phyloP scores from a whole-genome alignment of 257 asterid genomes.

The Osmanthus fragrans region DNA sequence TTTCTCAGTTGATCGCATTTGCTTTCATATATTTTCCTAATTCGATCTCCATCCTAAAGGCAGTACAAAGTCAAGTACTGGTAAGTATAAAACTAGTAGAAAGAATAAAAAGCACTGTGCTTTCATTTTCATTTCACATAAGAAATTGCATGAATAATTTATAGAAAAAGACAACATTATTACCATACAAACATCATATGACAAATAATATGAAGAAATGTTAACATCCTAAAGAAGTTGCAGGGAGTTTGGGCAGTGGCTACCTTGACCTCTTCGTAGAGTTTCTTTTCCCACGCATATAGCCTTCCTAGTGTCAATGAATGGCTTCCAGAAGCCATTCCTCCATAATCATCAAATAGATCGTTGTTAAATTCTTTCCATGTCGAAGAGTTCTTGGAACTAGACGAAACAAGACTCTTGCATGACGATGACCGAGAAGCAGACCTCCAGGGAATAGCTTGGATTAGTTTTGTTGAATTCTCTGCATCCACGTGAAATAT shows the following conservation, averaged over 20 bases:
- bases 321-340: constrained; percentile 64
- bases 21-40: constrained; percentile 64
- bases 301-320: constrained; percentile 61
- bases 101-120: neutral
- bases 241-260: neutral
- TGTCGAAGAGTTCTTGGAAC: constrained; percentile 46
- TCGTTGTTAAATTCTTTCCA: constrained; percentile 50
- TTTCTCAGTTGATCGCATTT: constrained; percentile 72
- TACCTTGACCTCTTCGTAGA: constrained; percentile 88
- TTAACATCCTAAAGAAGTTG: neutral
- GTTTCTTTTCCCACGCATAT: constrained; percentile 97
- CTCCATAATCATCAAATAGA: constrained; percentile 49
- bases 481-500: constrained; percentile 30
- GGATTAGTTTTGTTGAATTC: constrained; percentile 45
- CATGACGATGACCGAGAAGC: constrained; percentile 40
- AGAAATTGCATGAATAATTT: neutral
- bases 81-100: constrained; percentile 3
- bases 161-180: neutral
- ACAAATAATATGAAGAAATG: neutral
- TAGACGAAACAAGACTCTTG: constrained; percentile 52
- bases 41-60: constrained; percentile 73
- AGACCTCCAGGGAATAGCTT: constrained; percentile 41
- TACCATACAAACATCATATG: neutral
- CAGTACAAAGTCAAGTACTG: constrained; percentile 9
- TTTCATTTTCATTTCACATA: neutral